Evolutionary conservation across 768 basidiomycete genomes (phyloP), one percentile per base, ranked within the genome.

Genomic region (Collybia sordida): DNA sequence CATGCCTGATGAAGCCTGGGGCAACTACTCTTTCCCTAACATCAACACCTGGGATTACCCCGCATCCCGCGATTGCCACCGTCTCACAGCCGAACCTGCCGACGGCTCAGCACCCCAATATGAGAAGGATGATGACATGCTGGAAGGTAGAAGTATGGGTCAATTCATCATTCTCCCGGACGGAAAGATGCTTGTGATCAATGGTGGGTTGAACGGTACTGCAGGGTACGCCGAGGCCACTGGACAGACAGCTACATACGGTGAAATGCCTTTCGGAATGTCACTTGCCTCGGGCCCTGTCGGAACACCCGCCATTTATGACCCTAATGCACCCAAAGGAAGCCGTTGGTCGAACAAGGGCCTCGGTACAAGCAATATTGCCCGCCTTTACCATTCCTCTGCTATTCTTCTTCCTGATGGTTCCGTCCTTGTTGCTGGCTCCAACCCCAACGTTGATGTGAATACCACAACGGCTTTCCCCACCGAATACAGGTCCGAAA

Each of bases 401-500:
- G 89, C 88, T 1, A 72, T 90, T 12, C 78, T 93, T 37, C 63
- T 91, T 45, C 86, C 93, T 4, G 93, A 90, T 53, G 90, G 81
- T 1, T 89, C 88, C 3, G 85, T 98, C 35, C 67, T 97, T 48
- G 79, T 96, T 55, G 92, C 91, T 35, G 96, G 96, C 7, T 93
- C 91, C 28, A 98, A 98, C 70, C 94, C 94, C 3, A 96, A 94
- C 61, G 75, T 88, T 23, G 94, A 98, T 57, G 86, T 88, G 50
- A 85, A 88, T 58, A 51, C 71, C 38, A 67, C 71, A 18, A 78
- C 80, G 12, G 40, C 75, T 37, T 93, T 75, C 74, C 86, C 88
- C 1, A 93, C 92, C 1, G 81, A 85, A 23, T 95, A 94, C 60
- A 72, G 81, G 31, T 85, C 88, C 1, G 93, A 96, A 64, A 79